Conservation (phyloP, 1,284 basidiomycete genomes). For the Schizophyllum amplum region DNA sequence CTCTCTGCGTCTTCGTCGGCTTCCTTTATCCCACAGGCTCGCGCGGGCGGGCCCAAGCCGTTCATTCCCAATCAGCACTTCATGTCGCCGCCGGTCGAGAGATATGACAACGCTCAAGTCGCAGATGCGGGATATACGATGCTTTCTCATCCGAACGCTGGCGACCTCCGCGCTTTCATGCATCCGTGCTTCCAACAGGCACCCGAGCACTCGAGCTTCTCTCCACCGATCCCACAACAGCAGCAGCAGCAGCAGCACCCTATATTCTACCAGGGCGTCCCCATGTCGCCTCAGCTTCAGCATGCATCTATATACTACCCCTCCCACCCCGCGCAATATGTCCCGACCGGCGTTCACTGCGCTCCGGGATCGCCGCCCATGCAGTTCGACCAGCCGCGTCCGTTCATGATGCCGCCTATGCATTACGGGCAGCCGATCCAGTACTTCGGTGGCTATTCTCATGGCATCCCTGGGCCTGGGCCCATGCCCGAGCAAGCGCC, state of each 20-base stretch:
- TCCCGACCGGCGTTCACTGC: too few relatives aligned
- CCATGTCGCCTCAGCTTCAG: too few relatives aligned
- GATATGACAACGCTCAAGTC: background rate
- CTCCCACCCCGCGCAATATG: too few relatives aligned
- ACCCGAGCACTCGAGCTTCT: background rate
- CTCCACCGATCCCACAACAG: background rate
- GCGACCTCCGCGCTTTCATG: constrained; percentile 11
- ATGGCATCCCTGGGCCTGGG: too few relatives aligned
- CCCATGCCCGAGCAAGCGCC: too few relatives aligned
- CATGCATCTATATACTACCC: too few relatives aligned
- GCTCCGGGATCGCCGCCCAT: too few relatives aligned
- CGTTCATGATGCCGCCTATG: too few relatives aligned
- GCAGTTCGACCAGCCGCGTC: too few relatives aligned
- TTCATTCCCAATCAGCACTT: background rate
- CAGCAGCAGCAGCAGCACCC: constrained; percentile 6
- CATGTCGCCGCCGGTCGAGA: background rate
- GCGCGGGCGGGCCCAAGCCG: too few relatives aligned
- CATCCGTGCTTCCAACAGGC: background rate
- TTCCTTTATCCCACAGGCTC: background rate
- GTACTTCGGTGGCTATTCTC: too few relatives aligned
- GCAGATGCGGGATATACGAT: constrained; percentile 8
- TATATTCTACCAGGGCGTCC: background rate
- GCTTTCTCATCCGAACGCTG: constrained; percentile 8
- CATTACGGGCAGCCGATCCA: too few relatives aligned
- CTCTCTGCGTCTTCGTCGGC: background rate